A percentile compares a stretch with the other conserved stretches of the same genome.
Evolutionary conservation across 257 asterid genomes (phyloP).

Genomic region (Ligustrum vulgare): DNA sequence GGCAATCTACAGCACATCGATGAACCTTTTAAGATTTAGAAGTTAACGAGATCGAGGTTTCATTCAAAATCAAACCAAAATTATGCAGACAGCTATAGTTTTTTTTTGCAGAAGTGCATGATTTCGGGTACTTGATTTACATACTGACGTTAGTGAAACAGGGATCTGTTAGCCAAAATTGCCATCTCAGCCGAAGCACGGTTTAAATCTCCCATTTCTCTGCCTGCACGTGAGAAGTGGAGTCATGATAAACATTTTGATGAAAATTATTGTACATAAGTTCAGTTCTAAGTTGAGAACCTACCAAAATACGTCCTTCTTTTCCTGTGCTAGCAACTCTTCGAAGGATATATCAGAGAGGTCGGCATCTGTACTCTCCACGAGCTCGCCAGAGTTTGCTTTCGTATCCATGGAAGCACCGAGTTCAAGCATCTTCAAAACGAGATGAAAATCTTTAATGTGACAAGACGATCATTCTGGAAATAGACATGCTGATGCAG

Average conservation of each 20-base stretch:
- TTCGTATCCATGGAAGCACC: conserved; percentile 56
- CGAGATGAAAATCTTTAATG: background rate
- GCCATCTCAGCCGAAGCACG: conserved; percentile 38
- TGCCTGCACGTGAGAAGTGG: conserved; percentile 52
- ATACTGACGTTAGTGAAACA: conserved; percentile 29
- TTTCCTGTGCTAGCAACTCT: conserved; percentile 76
- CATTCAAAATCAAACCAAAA: conserved; percentile 31
- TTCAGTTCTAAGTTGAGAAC: conserved; percentile 22
- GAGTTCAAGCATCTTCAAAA: conserved; percentile 66
- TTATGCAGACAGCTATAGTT: conserved; percentile 40
- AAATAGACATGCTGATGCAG: background rate
- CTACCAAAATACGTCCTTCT: conserved; percentile 79
- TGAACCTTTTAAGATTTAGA: conserved; percentile 24
- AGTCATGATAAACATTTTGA: conserved; percentile 4
- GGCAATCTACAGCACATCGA: background rate
- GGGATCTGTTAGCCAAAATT: conserved; percentile 23
- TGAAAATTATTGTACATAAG: conserved; percentile 1
- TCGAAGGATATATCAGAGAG: conserved; percentile 71
- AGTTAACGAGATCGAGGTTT: conserved; percentile 13
- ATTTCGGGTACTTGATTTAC: conserved; percentile 40
- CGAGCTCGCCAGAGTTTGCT: conserved; percentile 38
- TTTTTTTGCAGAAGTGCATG: conserved; percentile 40
- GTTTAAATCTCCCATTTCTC: conserved; percentile 54
- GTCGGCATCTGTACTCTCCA: conserved; percentile 46
- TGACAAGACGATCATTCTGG: background rate